Evolutionary conservation across 2,329 filamentous ascomycete species (phyloP).

Genomic region (Esteya vermicola): DNA sequence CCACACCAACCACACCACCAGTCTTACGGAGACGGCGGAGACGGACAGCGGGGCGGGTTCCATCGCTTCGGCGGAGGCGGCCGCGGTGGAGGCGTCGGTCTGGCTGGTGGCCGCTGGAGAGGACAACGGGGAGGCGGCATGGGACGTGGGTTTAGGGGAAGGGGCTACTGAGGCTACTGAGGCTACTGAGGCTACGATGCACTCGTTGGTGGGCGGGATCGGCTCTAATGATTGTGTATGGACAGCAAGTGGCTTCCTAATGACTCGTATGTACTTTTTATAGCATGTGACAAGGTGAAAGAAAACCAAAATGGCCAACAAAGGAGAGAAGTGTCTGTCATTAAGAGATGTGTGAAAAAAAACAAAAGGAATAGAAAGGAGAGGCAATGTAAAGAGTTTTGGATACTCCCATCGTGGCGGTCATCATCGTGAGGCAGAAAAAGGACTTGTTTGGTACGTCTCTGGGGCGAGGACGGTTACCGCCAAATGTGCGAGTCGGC

Average conservation of each 20-base stretch:
- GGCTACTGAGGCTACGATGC: too few species aligned
- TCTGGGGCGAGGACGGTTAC: constrained; percentile 1
- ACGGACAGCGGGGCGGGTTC: constrained; percentile 1
- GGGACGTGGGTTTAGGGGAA: constrained; percentile 13
- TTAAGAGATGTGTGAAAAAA: background rate
- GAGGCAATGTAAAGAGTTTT: too few species aligned
- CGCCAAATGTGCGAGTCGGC: constrained; percentile 31
- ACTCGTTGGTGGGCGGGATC: too few species aligned
- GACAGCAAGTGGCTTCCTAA: background rate
- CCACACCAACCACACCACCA: too few species aligned
- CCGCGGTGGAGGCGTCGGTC: constrained; percentile 4
- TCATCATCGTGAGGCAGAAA: too few species aligned
- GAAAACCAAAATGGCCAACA: background rate
- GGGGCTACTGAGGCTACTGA: background rate
- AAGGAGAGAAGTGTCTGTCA: too few species aligned
- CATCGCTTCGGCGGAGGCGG: constrained; percentile 2
- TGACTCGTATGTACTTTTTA: background rate
- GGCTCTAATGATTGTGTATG: too few species aligned
- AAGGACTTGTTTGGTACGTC: too few species aligned
- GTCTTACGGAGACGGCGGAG: background rate
- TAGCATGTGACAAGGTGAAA: too few species aligned
- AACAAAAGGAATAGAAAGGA: too few species aligned
- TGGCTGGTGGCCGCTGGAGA: constrained; percentile 5
- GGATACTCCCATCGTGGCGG: too few species aligned
- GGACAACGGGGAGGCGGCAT: constrained; percentile 20